A percentile compares a stretch with the other conserved stretches of the same genome.
Conservation (phyloP, 2,329 filamentous ascomycete species). For the Xylariaceae sp. region DNA sequence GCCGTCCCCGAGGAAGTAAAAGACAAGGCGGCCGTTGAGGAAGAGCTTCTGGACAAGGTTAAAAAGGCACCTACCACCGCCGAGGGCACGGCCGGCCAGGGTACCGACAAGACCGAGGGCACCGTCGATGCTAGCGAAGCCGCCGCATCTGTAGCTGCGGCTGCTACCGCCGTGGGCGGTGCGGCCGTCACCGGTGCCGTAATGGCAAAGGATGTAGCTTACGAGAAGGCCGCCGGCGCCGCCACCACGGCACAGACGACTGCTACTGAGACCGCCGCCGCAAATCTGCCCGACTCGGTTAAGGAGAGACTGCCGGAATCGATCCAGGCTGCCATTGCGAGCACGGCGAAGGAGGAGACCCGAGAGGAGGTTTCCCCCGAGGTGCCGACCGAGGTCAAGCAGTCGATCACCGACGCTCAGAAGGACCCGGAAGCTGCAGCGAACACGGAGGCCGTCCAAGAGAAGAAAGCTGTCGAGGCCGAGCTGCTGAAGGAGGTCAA, state of each 20-base stretch:
- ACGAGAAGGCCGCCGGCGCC: constrained; percentile 32
- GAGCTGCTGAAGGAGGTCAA: constrained; percentile 62
- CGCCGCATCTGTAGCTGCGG: constrained; percentile 34
- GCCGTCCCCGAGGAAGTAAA: constrained; percentile 56
- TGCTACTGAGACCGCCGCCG: constrained; percentile 24
- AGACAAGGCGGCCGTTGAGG: constrained; percentile 65
- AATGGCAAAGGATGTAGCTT: constrained; percentile 32
- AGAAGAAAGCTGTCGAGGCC: constrained; percentile 67
- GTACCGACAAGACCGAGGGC: constrained; percentile 45
- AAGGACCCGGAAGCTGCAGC: constrained; percentile 63
- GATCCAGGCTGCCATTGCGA: constrained; percentile 40
- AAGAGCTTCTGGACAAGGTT: constrained; percentile 62
- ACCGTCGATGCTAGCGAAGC: constrained; percentile 34
- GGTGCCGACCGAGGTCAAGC: constrained; percentile 49
- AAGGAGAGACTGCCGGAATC: constrained; percentile 43
- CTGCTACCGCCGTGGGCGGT: constrained; percentile 31
- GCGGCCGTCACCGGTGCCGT: constrained; percentile 28
- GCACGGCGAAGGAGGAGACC: constrained; percentile 33
- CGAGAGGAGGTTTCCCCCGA: constrained; percentile 39
- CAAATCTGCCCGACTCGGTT: constrained; percentile 45
- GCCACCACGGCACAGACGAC: constrained; percentile 22
- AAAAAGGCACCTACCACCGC: constrained; percentile 51
- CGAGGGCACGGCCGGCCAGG: constrained; percentile 45
- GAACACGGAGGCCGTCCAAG: constrained; percentile 59
- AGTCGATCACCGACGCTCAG: constrained; percentile 50